These are phyloP conservation scores for Colletotrichum chlorophyti DNA, from an alignment of 2,329 filamentous ascomycete genomes.

Conservation along the genomic window DNA sequence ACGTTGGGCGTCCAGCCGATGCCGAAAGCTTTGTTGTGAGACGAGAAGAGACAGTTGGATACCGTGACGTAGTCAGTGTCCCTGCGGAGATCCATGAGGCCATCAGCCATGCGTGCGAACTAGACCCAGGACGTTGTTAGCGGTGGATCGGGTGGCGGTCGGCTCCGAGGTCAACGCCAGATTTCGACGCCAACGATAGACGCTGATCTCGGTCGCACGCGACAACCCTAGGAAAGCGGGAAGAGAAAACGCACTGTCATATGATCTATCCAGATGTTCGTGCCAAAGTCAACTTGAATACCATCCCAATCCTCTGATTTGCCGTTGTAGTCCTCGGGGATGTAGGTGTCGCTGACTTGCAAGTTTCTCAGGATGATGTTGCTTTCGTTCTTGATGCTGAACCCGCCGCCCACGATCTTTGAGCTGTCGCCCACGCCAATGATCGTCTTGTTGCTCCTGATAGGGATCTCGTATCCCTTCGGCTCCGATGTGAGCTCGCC, in stretches of 20 bases:
- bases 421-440: conserved; percentile 52
- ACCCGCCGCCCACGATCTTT: conserved; percentile 43
- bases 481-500: conserved; percentile 40
- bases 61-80: conserved; percentile 59
- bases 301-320: background rate
- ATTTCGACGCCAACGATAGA: too few species aligned
- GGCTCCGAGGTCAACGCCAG: background rate
- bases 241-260: conserved; percentile 41
- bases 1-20: conserved; percentile 61
- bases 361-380: conserved; percentile 62
- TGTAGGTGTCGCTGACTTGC: conserved; percentile 51
- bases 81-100: conserved; percentile 64
- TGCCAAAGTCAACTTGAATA: background rate
- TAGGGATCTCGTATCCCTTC: conserved; percentile 44
- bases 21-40: conserved; percentile 58
- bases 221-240: too few species aligned
- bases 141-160: background rate
- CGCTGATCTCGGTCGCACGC: too few species aligned
- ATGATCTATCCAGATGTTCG: conserved; percentile 61
- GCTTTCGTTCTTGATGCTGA: conserved; percentile 50
- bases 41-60: background rate
- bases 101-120: conserved; percentile 56
- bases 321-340: conserved; percentile 29
- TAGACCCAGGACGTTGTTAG: conserved; percentile 43
- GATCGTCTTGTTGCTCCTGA: conserved; percentile 55